These are phyloP conservation scores for Nicotiana attenuata DNA, from an alignment of 257 asterid genomes.

Conservation along the genomic window DNA sequence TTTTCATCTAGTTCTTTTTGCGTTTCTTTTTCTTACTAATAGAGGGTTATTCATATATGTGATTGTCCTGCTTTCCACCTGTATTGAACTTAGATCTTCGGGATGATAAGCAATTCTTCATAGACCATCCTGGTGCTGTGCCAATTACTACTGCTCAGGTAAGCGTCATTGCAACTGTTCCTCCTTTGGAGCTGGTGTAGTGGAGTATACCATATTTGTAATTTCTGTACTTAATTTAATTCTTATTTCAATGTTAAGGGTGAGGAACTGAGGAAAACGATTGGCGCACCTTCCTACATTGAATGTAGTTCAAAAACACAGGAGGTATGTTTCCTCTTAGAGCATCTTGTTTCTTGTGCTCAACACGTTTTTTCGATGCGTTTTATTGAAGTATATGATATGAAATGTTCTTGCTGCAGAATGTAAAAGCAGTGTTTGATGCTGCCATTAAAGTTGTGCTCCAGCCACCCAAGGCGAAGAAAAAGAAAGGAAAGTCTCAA, in stretches of 20 bases:
- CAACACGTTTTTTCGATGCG: neutral
- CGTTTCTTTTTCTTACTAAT: neutral
- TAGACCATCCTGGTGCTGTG: slow-evolving; percentile 42
- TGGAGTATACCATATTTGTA: neutral
- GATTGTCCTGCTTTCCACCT: neutral
- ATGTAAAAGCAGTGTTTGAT: slow-evolving; percentile 29
- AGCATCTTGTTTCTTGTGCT: neutral
- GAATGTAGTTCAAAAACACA: slow-evolving; percentile 35
- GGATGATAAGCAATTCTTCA: slow-evolving; percentile 38
- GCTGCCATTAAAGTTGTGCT: slow-evolving; percentile 33
- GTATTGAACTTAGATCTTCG: slow-evolving; percentile 31
- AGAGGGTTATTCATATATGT: neutral
- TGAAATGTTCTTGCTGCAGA: slow-evolving; percentile 8
- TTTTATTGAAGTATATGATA: neutral
- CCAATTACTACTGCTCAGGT: slow-evolving; percentile 45
- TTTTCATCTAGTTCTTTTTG: neutral
- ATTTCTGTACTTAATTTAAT: neutral
- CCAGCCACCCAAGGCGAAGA: slow-evolving; percentile 30
- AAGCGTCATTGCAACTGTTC: neutral
- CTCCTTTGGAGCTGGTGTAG: neutral
- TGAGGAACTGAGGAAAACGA: slow-evolving; percentile 27
- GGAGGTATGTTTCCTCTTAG: slow-evolving; percentile 3
- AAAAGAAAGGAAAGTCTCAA: slow-evolving; percentile 26
- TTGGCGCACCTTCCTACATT: slow-evolving; percentile 23
- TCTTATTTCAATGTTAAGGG: slow-evolving; percentile 13